A percentile compares a stretch with the other conserved stretches of the same genome.
Conservation (phyloP, 108 stramenopile species). For the Pseudonitzschia delicatissima region DNA sequence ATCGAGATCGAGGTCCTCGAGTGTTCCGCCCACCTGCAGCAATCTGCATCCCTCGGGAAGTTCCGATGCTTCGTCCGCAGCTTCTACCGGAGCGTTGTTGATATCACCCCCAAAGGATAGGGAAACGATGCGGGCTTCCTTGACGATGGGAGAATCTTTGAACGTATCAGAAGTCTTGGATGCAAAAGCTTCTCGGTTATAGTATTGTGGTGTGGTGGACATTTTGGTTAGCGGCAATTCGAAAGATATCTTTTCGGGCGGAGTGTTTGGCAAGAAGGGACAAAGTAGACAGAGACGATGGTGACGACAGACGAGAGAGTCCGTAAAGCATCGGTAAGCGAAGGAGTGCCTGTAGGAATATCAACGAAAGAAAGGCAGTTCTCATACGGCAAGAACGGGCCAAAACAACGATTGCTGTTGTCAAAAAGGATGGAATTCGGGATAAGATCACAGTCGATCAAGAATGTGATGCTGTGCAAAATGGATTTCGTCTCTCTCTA, state of each 20-base stretch:
- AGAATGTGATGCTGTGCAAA: too few relatives aligned
- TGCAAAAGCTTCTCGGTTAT: slow-evolving; percentile 21
- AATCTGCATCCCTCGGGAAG: slow-evolving; percentile 61
- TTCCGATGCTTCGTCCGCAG: background rate
- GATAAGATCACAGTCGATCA: too few relatives aligned
- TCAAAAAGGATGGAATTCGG: too few relatives aligned
- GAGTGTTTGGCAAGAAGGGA: background rate
- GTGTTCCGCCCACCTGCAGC: slow-evolving; percentile 48
- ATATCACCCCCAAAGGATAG: slow-evolving; percentile 52
- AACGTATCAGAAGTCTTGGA: background rate
- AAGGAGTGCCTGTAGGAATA: background rate
- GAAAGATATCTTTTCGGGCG: background rate
- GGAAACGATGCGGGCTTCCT: slow-evolving; percentile 62
- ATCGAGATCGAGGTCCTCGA: slow-evolving; percentile 60
- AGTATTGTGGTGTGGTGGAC: slow-evolving; percentile 3
- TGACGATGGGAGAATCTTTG: slow-evolving; percentile 11
- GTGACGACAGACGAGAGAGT: background rate
- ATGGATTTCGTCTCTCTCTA: too few relatives aligned
- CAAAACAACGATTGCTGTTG: too few relatives aligned
- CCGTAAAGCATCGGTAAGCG: slow-evolving; percentile 1
- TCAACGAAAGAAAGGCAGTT: background rate
- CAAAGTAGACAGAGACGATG: background rate
- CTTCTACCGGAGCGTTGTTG: slow-evolving; percentile 42
- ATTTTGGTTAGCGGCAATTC: background rate
- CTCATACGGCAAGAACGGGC: background rate